Evolutionary conservation across 75 land plant genomes (phyloP).

Genomic region (Larix kaempferi): DNA sequence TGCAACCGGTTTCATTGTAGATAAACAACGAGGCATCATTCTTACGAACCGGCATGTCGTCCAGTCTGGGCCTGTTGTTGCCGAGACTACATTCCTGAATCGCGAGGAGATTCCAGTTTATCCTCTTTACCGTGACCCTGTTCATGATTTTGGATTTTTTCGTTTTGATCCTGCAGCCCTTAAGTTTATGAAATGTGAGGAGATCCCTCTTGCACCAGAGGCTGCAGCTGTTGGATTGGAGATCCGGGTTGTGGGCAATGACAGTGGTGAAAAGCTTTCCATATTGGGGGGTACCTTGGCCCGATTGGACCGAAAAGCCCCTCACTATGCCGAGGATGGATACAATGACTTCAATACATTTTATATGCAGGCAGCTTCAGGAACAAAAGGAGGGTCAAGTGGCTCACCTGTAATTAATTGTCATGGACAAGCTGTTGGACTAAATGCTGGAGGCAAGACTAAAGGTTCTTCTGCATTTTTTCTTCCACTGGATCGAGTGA

Average conservation of each 20-base stretch:
- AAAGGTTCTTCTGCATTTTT: constrained; percentile 85
- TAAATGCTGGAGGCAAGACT: constrained; percentile 89
- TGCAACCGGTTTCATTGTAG: constrained; percentile 89
- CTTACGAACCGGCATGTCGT: constrained; percentile 96
- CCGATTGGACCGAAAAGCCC: constrained; percentile 91
- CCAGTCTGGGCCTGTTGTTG: constrained; percentile 93
- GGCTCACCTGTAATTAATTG: constrained; percentile 95
- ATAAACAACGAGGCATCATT: constrained; percentile 63
- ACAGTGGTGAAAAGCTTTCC: constrained; percentile 96
- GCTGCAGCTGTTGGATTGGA: constrained; percentile 92
- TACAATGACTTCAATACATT: constrained; percentile 96
- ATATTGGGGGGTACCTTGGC: constrained; percentile 93
- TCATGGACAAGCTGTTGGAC: constrained; percentile 86
- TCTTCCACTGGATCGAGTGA: constrained; percentile 87
- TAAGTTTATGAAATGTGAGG: constrained; percentile 79
- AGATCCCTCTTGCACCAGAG: constrained; percentile 90
- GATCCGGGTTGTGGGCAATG: constrained; percentile 94
- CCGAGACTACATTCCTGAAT: constrained; percentile 92
- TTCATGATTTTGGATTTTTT: constrained; percentile 96
- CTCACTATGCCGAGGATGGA: constrained; percentile 87
- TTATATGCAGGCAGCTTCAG: constrained; percentile 97
- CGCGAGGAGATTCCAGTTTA: constrained; percentile 81
- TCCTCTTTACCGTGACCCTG: constrained; percentile 91
- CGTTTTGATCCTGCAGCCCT: constrained; percentile 74
- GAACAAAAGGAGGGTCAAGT: constrained; percentile 96